Base-by-base conservation (phyloP, 2,329 filamentous ascomycete species). In the Aspergillus fischeri region DNA sequence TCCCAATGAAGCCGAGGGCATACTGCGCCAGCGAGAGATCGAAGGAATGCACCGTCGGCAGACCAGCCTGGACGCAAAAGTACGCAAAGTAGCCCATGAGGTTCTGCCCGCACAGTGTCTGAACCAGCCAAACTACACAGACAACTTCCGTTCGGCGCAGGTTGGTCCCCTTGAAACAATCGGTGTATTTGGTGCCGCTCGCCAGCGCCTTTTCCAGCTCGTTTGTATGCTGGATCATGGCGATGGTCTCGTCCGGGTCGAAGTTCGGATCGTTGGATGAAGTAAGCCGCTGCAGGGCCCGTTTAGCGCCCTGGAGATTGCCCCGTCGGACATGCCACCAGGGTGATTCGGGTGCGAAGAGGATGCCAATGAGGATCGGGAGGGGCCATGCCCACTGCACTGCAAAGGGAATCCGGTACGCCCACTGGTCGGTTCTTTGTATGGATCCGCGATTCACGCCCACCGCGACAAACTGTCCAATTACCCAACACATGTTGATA, bases 211-310 rank as follows among this genome's bases (percentile, higher is more conserved):
- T 82, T 71, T 95, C 91, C 5, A 94, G 78, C 0, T 88, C 87
- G 1, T 88, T 91, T 0, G 91, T 95, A 70, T 93, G 89, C 1
- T 90, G 84, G 87, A 96, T 95, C 89, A 94, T 92, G 67, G 88
- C 87, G 49, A 95, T 80, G 0, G 89, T 92, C 74, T 92, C 89
- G 60, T 94, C 88, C 11, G 87, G 83, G 65, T 94, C 84, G 67
- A 92, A 91, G 61, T 86, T 81, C 1, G 84, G 87, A 62, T 90
- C 86, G 6, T 64, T 59, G 9, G 67, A 65, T 10, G 66, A 52
- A 1, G 81, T 79, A 48, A 86, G 60, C 56, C 76, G 65, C 49
- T 67, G 63, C 11, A 75, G 61, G 4, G 72, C 59, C 47, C 70
- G 70, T 57, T 77, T 77, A 9, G 78, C 78, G 14, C 77, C 75